Conservation (phyloP, 148 eudicot genomes). For the Silene latifolia region DNA sequence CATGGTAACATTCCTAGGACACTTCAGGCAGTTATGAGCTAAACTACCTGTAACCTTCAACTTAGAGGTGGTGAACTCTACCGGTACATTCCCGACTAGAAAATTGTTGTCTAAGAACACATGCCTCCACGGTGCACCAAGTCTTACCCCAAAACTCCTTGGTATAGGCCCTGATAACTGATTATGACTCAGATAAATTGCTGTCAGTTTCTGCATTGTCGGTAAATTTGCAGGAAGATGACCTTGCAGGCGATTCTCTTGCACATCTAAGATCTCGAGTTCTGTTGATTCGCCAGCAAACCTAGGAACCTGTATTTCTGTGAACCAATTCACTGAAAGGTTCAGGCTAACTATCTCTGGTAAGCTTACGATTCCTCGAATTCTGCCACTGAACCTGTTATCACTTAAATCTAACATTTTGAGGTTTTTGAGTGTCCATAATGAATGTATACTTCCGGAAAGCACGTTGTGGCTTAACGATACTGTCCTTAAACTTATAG, state of each 20-base stretch:
- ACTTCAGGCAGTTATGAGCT: conserved; percentile 60
- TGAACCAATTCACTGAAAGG: conserved; percentile 50
- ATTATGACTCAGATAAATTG: conserved; percentile 48
- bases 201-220: conserved; percentile 39
- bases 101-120: conserved; percentile 58
- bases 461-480: conserved; percentile 45
- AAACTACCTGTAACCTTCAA: conserved; percentile 42
- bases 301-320: conserved; percentile 41
- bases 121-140: conserved; percentile 48
- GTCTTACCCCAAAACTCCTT: conserved; percentile 36
- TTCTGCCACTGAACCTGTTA: conserved; percentile 52
- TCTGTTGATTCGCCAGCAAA: conserved; percentile 27
- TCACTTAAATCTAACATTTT: conserved; percentile 46
- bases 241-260: conserved; percentile 49
- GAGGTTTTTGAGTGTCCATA: conserved; percentile 36
- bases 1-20: conserved; percentile 38
- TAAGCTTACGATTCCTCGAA: conserved; percentile 40
- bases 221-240: conserved; percentile 52
- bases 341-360: conserved; percentile 43
- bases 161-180: conserved; percentile 60
- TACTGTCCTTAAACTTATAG: conserved; percentile 36
- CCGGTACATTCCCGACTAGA: conserved; percentile 54
- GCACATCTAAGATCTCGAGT: conserved; percentile 48
- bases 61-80: conserved; percentile 25
- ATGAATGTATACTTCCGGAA: conserved; percentile 44